Evolutionary conservation across 2,329 filamentous ascomycete genomes (phyloP), one percentile per base, ranked within the genome.

Genomic region (Beauveria sp.): DNA sequence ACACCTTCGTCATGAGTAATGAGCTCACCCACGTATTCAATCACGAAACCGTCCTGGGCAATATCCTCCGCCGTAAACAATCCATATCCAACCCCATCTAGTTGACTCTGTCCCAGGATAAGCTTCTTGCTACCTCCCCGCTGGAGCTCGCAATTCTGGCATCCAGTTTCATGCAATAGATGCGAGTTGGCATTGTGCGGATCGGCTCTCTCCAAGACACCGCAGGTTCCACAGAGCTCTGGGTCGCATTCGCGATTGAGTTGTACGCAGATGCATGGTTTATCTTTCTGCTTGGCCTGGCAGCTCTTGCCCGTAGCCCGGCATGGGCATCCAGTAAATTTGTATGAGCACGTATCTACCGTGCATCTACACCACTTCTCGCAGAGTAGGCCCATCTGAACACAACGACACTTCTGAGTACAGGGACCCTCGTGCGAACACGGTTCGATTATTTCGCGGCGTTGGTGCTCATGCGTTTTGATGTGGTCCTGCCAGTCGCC

Each of bases 191-290:
- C 80, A 66, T 90, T 87, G n/a, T 78, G 73, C 0, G 88, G 88
- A 67, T 92, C 85, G 3, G 90, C 81, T 2, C 89, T 81, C 62
- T 90, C 84, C 12, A 77, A 70, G 0, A 87, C 88, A 30, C 90
- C 90, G 66, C 91, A 94, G 9, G 77, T 79, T 18, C 80, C 80
- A 68, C 91, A 96, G 14, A 93, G 77, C 62, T 88, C 84, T 2
- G 90, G 85, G 67, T 94, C 91, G 68, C 91, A 96, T 73, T 96
- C 91, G 44, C 91, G 83, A 66, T 90, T 88, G 57, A 91, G 79
- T 67, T 83, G 79, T 22, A 85, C 78, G 67, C 91, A 96, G 16
- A 88, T 86, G 69, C 91, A 94, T 3, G 81, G 80, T 63, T 73
- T 74, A 61, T 84, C 82, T 63, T 81, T 82, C 65, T 86, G 77